Base-by-base conservation (phyloP, 225 moss, liverwort and hornwort genomes). In the Bryoerythrophyllum caledonicum region DNA sequence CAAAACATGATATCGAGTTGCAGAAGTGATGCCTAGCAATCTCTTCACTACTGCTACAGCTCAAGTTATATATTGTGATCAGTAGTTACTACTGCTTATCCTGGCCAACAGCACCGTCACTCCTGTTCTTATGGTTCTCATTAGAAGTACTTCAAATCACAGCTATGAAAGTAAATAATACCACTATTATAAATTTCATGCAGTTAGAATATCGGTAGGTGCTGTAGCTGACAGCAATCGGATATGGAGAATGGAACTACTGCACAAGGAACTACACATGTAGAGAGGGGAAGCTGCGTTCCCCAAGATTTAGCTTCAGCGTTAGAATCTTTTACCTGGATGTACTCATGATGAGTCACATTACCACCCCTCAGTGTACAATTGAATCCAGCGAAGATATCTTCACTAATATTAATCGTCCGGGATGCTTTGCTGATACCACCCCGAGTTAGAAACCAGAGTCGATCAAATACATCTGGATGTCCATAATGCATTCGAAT, bases 401-500 rank as follows among this genome's bases (percentile, higher is more conserved):
- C 96, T 76, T 97, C 96, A 87, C 96, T 97, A 67, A 97, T 92
- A 62, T 97, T 97, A 70, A 97, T 97, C 20, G 91, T 91, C 32
- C 84, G 83, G n/a, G 94, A 97, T 63, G 94, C 88, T 82, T 97
- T 97, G 75, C 96, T 97, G 43, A 97, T 94, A 67, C 96, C 96
- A 57, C 96, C 94, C 0, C 94, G 85, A 27, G 90, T 84, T 30
- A 97, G 86, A 69, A 92, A 92, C 79, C 92, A 97, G 44, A 97
- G 67, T 61, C 96, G 82, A 70, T 97, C 96, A 69, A 96, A 96
- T 40, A 96, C 91, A 85, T 96, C 96, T 66, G 96, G 96, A 85
- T 96, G 96, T 48, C 96, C 96, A 79, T 96, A 96, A 53, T 96
- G 96, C 96, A 96, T 96, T 63, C 96, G 86, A 13, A 96, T 92